Evolutionary conservation across 768 basidiomycete species (phyloP), one percentile per base, ranked within the genome.

Genomic region (Fomitopsis serialis): DNA sequence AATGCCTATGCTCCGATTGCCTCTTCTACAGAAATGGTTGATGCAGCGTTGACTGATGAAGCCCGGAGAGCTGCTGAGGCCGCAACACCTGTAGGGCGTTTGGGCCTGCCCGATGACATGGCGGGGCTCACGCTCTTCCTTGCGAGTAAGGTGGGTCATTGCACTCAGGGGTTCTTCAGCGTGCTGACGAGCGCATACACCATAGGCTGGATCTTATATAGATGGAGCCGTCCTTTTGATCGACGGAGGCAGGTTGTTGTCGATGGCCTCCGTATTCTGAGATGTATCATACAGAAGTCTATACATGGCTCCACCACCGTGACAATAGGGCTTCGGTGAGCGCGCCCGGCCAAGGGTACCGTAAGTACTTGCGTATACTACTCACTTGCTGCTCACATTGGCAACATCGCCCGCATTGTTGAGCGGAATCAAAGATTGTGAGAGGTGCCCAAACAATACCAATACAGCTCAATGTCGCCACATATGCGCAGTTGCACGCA

Each of bases 141-240:
- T 22, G 85, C 87, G 9, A 87, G 86, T 58, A 58, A 57, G 54
- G 65, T 66, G 24, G 13, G 61, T 53, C 40, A 27, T 3, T 7
- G 13, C 15, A 40, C 36, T 21, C 17, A 11, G 11, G 29, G 6
- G 5, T 5, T 32, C 15, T 24, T n/a, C 15, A 17, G 21, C 9
- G 17, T 12, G 22, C 17, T 17, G 7, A 27, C 48, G 29, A 50
- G 42, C n/a, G 32, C 11, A 10, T 24, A 2, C 49, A n/a, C 25
- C 17, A 19, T 78, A 78, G 35, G 86, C 89, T 3, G 88, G 88
- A 1, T 81, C 83, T 2, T 92, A 92, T 64, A 79, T 87, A n/a
- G 87, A 87, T 58, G 88, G 89, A 1, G 81, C 85, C 1, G 81
- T 89, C 3, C 85, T 84, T 75, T 67, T 89, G 17, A 79, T 86